These are phyloP conservation scores for Penicillium longicatenatum DNA, from an alignment of 495 filamentous ascomycete species.

Conservation along the genomic window DNA sequence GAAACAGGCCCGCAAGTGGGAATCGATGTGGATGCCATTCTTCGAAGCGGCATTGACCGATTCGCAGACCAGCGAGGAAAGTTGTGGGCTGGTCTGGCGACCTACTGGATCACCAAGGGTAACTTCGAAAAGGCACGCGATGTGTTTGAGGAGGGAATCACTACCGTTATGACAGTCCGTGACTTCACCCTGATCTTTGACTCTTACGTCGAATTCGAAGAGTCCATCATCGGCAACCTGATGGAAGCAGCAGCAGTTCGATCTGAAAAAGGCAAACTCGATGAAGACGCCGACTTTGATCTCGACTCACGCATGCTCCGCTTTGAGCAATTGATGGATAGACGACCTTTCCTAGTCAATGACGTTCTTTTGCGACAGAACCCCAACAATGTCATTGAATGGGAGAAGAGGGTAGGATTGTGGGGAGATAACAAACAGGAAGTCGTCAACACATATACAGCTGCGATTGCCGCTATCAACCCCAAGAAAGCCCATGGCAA, in stretches of 20 bases:
- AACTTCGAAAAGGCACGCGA: constrained; percentile 91
- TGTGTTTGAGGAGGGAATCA: constrained; percentile 95
- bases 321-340: constrained; percentile 98
- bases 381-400: constrained; percentile 93
- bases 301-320: constrained; percentile 97
- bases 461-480: constrained; percentile 88
- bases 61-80: constrained; percentile 96
- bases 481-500: constrained; percentile 94
- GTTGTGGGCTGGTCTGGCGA: constrained; percentile 93
- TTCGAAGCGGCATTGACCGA: constrained; percentile 87
- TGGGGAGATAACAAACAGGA: constrained; percentile 94
- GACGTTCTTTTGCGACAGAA: constrained; percentile 96
- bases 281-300: constrained; percentile 91
- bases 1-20: constrained; percentile 75
- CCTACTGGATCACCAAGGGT: constrained; percentile 93
- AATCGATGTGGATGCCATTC: constrained; percentile 91
- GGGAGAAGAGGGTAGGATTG: constrained; percentile 92
- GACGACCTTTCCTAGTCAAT: constrained; percentile 93
- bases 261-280: constrained; percentile 75
- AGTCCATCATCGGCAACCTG: constrained; percentile 86
- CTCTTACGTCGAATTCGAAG: constrained; percentile 94
- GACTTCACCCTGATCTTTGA: constrained; percentile 98
- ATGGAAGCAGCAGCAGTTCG: constrained; percentile 86
- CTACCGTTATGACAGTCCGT: constrained; percentile 98
- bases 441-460: constrained; percentile 92